Conservation (phyloP, 495 filamentous ascomycete species). For the Jackrogersella minutella region DNA sequence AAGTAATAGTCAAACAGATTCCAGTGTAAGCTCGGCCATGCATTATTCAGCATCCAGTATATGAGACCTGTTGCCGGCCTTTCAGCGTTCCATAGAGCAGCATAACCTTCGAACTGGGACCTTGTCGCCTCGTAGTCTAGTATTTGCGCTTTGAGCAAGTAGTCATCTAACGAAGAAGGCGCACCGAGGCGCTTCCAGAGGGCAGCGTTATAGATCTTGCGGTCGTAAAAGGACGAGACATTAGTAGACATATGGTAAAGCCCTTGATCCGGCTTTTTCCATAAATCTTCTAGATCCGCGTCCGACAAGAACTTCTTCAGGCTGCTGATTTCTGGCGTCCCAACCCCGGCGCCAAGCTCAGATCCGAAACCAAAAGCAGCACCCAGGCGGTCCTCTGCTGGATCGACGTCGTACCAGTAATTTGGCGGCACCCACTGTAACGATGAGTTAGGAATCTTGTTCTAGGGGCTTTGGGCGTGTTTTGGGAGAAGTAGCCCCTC, state of each 20-base stretch:
- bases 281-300: slow-evolving; percentile 61
- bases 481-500: too few species aligned
- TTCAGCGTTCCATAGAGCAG: slow-evolving; percentile 57
- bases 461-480: too few species aligned
- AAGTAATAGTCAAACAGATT: slow-evolving; percentile 72
- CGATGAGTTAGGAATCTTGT: background rate
- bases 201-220: slow-evolving; percentile 64
- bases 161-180: slow-evolving; percentile 62
- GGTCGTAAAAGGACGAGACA: slow-evolving; percentile 61
- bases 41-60: slow-evolving; percentile 75
- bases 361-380: slow-evolving; percentile 71
- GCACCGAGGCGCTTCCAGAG: slow-evolving; percentile 62
- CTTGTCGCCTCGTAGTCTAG: slow-evolving; percentile 71
- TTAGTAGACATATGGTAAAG: slow-evolving; percentile 68
- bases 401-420: slow-evolving; percentile 65
- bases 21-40: slow-evolving; percentile 73
- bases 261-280: slow-evolving; percentile 60
- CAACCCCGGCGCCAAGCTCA: slow-evolving; percentile 67
- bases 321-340: slow-evolving; percentile 65
- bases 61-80: slow-evolving; percentile 67
- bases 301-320: slow-evolving; percentile 62
- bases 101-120: slow-evolving; percentile 66
- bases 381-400: slow-evolving; percentile 50
- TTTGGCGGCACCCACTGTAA: slow-evolving; percentile 59
- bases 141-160: slow-evolving; percentile 63